Conservation (phyloP, 306 rosid species). For the Pyrus communis region DNA sequence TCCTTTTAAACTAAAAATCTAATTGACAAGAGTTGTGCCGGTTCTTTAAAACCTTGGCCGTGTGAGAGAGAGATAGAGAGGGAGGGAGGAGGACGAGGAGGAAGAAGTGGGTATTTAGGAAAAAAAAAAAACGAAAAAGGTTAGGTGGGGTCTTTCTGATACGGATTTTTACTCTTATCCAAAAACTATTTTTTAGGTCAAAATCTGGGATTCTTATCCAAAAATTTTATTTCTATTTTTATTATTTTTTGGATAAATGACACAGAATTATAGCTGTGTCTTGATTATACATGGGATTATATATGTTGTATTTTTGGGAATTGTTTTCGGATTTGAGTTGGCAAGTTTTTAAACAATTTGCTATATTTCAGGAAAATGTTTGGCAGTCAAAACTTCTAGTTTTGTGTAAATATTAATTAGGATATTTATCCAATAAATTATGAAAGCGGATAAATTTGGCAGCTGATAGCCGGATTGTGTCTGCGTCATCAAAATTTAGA, state of each 20-base stretch:
- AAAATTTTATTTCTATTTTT: neutral
- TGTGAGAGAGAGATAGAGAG: neutral
- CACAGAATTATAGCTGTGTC: constrained; percentile 1
- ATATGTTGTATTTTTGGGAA: neutral
- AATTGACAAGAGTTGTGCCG: neutral
- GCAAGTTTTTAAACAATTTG: neutral
- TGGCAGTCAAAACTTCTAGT: neutral
- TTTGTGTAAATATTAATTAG: neutral
- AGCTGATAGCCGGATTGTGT: neutral
- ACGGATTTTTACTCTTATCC: constrained; percentile 29
- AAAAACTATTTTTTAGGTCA: neutral
- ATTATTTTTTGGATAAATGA: neutral
- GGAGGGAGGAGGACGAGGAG: neutral
- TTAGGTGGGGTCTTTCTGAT: constrained; percentile 7
- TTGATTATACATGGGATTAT: neutral
- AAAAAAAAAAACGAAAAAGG: neutral
- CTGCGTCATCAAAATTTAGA: neutral
- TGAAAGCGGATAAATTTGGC: neutral
- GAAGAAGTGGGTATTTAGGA: neutral
- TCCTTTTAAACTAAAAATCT: neutral
- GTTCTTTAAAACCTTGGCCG: neutral
- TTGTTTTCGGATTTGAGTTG: neutral
- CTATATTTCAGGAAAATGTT: neutral
- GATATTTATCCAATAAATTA: neutral
- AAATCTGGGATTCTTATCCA: too few relatives aligned